A percentile compares a stretch with the other conserved stretches of the same genome.
These are phyloP conservation scores for Funneliformis caledonium DNA, from an alignment of 371 early-diverging fungal species.

Conservation along the genomic window DNA sequence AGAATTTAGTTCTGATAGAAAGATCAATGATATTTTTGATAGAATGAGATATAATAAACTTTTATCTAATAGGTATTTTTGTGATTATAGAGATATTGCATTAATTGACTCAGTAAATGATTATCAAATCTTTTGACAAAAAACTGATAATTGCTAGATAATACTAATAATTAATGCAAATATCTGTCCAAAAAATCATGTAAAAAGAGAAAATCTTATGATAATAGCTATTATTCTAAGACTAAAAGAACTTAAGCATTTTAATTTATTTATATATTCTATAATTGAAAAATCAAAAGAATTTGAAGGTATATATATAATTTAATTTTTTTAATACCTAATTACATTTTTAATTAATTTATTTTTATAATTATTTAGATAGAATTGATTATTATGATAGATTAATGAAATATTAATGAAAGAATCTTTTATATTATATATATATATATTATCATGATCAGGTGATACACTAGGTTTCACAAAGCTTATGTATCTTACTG, in stretches of 20 bases:
- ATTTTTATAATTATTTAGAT: too few species aligned
- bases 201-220: constrained; percentile 18
- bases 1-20: too few species aligned
- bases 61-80: background rate
- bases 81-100: background rate
- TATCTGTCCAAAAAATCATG: background rate
- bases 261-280: too few species aligned
- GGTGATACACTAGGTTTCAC: background rate
- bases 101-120: background rate
- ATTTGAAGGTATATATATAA: too few species aligned
- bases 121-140: constrained; percentile 16
- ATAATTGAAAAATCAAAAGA: too few species aligned
- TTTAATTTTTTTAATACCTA: too few species aligned
- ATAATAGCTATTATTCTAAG: constrained; percentile 3
- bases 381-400: too few species aligned
- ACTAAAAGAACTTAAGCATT: background rate
- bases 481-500: background rate
- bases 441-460: background rate
- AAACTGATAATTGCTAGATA: background rate
- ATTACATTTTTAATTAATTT: too few species aligned
- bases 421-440: too few species aligned
- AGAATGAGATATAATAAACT: background rate
- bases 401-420: too few species aligned
- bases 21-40: background rate
- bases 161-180: constrained; percentile 11